These are phyloP conservation scores for Martiniozyma abietophila DNA, from an alignment of 805 yeast species.

Conservation along the genomic window DNA sequence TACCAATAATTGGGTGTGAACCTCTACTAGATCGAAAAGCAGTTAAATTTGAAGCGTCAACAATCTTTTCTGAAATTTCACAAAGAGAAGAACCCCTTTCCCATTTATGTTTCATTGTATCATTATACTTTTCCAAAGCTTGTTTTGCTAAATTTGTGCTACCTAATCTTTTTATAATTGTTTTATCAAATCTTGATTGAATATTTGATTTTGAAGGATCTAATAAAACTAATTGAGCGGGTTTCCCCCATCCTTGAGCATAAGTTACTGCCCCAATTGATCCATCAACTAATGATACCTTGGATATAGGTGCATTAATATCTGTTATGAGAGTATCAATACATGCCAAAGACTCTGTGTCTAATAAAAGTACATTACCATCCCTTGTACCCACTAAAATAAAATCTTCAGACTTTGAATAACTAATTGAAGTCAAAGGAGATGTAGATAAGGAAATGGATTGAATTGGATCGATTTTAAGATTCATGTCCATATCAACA, in stretches of 20 bases:
- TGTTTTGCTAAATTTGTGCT: not conserved
- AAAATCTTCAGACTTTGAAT: not conserved
- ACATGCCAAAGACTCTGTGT: slow-evolving; percentile 8
- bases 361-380: slow-evolving; percentile 10
- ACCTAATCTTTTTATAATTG: not conserved
- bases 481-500: not conserved
- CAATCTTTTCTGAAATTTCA: not conserved
- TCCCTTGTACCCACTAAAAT: slow-evolving; percentile 13
- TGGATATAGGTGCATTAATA: slow-evolving; percentile 8
- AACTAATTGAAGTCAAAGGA: slow-evolving; percentile 7
- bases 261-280: slow-evolving; percentile 1
- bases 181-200: not conserved
- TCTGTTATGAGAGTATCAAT: slow-evolving; percentile 5
- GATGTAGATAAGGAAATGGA: slow-evolving; percentile 10
- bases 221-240: slow-evolving; percentile 2
- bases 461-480: not conserved
- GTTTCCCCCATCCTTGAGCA: slow-evolving; percentile 2
- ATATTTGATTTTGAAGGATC: not conserved
- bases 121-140: slow-evolving; percentile 2
- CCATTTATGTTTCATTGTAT: slow-evolving; percentile 1
- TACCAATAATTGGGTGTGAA: slow-evolving; percentile 1
- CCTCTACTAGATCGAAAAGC: too few species aligned
- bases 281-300: slow-evolving; percentile 3
- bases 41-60: slow-evolving; percentile 3
- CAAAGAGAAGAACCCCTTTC: not conserved